Evolutionary conservation across 2,329 filamentous ascomycete genomes (phyloP).

Genomic region (Coleophoma crateriformis): DNA sequence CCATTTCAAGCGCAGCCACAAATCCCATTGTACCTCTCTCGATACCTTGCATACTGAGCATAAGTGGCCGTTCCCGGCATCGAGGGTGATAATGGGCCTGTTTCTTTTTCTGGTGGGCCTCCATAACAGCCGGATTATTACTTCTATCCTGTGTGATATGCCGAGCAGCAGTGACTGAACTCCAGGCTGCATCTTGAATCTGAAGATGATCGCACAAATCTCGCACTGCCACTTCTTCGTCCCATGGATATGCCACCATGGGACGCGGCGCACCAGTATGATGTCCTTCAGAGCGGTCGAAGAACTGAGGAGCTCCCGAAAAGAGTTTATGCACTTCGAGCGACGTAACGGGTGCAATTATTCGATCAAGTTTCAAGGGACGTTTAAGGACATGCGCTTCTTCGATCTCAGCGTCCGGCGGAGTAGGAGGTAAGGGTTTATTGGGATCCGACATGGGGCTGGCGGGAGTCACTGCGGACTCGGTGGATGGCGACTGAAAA

Average conservation of each 20-base stretch:
- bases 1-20: constrained; percentile 60
- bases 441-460: constrained; percentile 36
- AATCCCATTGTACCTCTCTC: constrained; percentile 69
- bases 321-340: constrained; percentile 64
- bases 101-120: constrained; percentile 13
- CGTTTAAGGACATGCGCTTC: constrained; percentile 33
- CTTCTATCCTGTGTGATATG: constrained; percentile 49
- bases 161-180: constrained; percentile 56
- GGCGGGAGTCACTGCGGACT: not conserved
- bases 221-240: constrained; percentile 53
- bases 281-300: constrained; percentile 53
- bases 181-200: constrained; percentile 59
- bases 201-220: constrained; percentile 61
- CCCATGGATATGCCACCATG: constrained; percentile 62
- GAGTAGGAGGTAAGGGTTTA: constrained; percentile 48
- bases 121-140: constrained; percentile 29
- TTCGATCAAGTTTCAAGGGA: constrained; percentile 45
- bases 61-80: constrained; percentile 46
- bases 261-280: constrained; percentile 55
- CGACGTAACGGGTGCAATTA: constrained; percentile 54
- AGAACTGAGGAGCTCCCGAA: constrained; percentile 71
- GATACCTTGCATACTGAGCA: constrained; percentile 66
- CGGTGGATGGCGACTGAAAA: constrained; percentile 6
- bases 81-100: constrained; percentile 21
- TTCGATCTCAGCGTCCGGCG: constrained; percentile 32